Base-by-base conservation (phyloP, 306 rosid genomes). In the Prunus padus region DNA sequence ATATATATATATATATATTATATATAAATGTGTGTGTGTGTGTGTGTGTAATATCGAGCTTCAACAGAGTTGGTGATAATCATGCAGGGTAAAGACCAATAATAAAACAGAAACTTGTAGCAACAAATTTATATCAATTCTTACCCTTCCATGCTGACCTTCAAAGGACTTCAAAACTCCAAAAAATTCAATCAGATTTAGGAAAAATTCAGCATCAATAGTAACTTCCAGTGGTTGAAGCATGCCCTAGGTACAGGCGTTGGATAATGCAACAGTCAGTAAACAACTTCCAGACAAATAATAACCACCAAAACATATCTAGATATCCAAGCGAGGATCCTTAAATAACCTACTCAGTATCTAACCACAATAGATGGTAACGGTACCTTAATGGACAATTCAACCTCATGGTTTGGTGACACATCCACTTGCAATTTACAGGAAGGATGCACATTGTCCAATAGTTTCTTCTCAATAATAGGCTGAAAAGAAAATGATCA, bases 91-190 rank as follows among this genome's bases (percentile, higher is more conserved):
- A 19, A 54, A 18, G 40, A 30, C 30, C 45, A 22, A 55, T 4
- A 23, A 22, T 15, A 19, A 78, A 59, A 3, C 10, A 45, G 25
- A 20, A 14, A 28, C 33, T 55, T 22, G 42, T 67, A n/a, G 47
- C 23, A 64, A 52, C 5, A 51, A 20, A 72, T 4, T 4, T 16
- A 65, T 18, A 50, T 30, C 16, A 67, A 46, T 47, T 40, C 89
- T 76, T 90, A 94, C 98, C 93, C 96, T 87, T 77, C 84, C 82
- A 72, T 90, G 87, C 31, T 87, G 92, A 94, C 83, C 86, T 72
- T 88, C 83, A 71, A 80, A 84, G 26, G 95, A 82, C 74, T 82
- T 86, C 23, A 89, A 77, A 33, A 73, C 94, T 77, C 72, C 89
- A 85, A 69, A 79, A 83, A 92, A 86, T 61, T 82, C 90, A 73